Evolutionary conservation across 768 basidiomycete species (phyloP), one percentile per base, ranked within the genome.

Genomic region (Podaxis pistillaris): DNA sequence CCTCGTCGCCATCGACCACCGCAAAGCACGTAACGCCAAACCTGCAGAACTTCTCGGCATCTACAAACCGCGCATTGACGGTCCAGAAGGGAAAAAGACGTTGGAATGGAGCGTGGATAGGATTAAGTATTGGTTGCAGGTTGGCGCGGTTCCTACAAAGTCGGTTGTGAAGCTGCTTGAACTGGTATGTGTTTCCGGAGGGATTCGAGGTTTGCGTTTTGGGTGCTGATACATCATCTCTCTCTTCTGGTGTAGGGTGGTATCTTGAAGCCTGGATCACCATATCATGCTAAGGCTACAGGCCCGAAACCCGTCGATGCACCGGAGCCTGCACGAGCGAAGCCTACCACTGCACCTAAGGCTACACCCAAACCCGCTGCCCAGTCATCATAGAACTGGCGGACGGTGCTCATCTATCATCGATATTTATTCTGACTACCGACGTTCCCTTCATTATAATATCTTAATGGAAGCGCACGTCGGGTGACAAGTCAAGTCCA

Each of bases 51-150:
- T 87, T 41, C 78, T 98, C 53, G 96, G 94, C 36, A 80, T 90
- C 52, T 97, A 91, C 78, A 81, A 93, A 73, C 94, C 93, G 3
- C 86, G 82, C 65, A 75, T 85, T 51, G 74, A 73, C 55, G 78
- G 71, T 17, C 82, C 79, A 40, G 73, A 79, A 63, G 73, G 77
- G 24, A 81, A 84, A 67, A 96, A 95, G 75, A 86, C 84, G 37
- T 80, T 98, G 60, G 84, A 89, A 68, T 98, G 96, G 95, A 94
- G 94, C 73, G 88, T 89, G 26, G 88, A 92, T 68, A 86, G 96
- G 71, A 93, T 98, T 72, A 82, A 83, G 63, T 94, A 92, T 70
- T 98, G 96, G 96, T 74, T 98, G 41, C 82, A 82, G 37, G 85
- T 89, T 17, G 96, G 95, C 0, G 96, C 96, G 37, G 73, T 83